Conservation (phyloP, 345 rosid genomes). For the Excoecaria cochinchinensis region DNA sequence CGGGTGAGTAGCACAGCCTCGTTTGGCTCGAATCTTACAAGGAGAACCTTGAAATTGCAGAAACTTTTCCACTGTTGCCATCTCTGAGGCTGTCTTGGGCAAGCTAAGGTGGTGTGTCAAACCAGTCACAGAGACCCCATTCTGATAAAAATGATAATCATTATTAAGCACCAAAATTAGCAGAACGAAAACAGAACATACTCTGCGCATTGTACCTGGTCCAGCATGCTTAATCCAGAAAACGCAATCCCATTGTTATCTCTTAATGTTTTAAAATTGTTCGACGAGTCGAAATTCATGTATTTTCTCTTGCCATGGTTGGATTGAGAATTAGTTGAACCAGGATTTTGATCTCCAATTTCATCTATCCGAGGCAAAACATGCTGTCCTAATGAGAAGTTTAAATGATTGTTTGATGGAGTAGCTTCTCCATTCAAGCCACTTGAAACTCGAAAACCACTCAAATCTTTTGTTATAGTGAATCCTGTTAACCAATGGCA, state of each 20-base stretch:
- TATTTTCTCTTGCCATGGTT: slow-evolving; percentile 28
- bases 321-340: slow-evolving; percentile 15
- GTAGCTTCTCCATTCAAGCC: slow-evolving; percentile 29
- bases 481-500: slow-evolving; percentile 31
- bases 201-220: slow-evolving; percentile 35
- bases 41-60: slow-evolving; percentile 71
- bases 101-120: slow-evolving; percentile 75
- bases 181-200: not conserved
- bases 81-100: slow-evolving; percentile 51
- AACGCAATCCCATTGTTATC: slow-evolving; percentile 25
- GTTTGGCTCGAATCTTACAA: slow-evolving; percentile 76
- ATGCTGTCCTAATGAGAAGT: slow-evolving; percentile 36
- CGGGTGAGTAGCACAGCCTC: slow-evolving; percentile 93
- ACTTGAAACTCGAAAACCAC: slow-evolving; percentile 27
- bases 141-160: slow-evolving; percentile 30
- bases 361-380: slow-evolving; percentile 44
- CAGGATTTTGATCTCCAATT: slow-evolving; percentile 33
- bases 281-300: slow-evolving; percentile 33
- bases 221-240: slow-evolving; percentile 26
- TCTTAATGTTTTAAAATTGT: slow-evolving; percentile 33
- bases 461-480: slow-evolving; percentile 24
- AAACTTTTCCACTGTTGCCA: slow-evolving; percentile 40
- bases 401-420: slow-evolving; percentile 29
- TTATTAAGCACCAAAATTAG: not conserved
- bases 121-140: slow-evolving; percentile 36